Base-by-base conservation (phyloP, 805 yeast genomes). In the Ogataea dorogensis region DNA sequence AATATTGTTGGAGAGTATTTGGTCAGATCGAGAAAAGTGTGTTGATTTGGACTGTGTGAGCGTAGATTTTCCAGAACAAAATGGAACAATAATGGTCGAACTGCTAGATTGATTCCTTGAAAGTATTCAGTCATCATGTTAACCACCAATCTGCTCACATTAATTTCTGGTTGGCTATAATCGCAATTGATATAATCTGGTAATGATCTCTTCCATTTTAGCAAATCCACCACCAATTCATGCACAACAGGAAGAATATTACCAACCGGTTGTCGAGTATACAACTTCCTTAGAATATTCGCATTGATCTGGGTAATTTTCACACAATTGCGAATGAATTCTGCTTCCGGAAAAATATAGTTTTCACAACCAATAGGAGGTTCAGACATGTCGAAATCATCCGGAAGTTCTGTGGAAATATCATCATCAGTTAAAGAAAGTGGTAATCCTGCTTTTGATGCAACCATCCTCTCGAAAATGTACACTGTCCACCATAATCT, bases 111-210 rank as follows among this genome's bases (percentile, higher is more conserved):
- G 59, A 84, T 71, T 34, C 93, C 93, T 54, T 84, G 91, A 53
- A 84, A 83, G 58, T 82, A 84, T 53, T 84, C 94, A 2, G 89
- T 81, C 79, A 81, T 80, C 51, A 84, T 68, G 56, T 84, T 84
- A 11, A 85, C 86, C 12, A 75, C 75, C 19, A 81, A 60, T 45
- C 94, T 67, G 2, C 85, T 71, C 7, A 83, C 78, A 37, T 71
- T 68, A 19, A 84, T 63, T 28, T 71, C 68, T 7, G 73, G 72
- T 13, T 56, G 61, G 2, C 70, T 61, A 46, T 77, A 84, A 53
- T 84, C 86, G 29, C 82, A 81, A 39, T 70, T 72, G 33, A 81
- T 66, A 53, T 77, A 79, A 12, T 70, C 73, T 0, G 91, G 89
- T 12, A 84, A 65, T 8, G 72, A 63, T 38, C 71, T 74, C 49